A percentile compares a stretch with the other conserved stretches of the same genome.
Evolutionary conservation across 192 early-diverging fungal genomes (phyloP).

Genomic region (Coemansia sp.): DNA sequence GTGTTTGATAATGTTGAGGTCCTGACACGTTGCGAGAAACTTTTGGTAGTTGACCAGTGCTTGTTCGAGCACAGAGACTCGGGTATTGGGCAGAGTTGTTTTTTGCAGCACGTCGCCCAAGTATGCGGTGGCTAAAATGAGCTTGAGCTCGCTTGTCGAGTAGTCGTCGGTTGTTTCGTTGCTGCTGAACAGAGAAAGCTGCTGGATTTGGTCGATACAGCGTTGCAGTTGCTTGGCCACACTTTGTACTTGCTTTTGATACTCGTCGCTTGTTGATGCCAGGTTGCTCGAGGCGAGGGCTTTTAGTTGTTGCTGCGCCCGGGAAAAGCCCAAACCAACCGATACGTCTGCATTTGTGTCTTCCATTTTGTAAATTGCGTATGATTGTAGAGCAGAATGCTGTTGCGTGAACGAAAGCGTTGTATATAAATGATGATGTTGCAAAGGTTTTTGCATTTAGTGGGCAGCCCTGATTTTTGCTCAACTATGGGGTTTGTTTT

Average conservation of each 20-base stretch:
- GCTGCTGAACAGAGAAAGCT: constrained; percentile 74
- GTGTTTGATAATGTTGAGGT: constrained; percentile 19
- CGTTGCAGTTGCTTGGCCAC: constrained; percentile 24
- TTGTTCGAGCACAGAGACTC: constrained; percentile 18
- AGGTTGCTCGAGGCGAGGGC: constrained; percentile 19
- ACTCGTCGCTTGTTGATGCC: constrained; percentile 41
- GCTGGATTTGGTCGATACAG: constrained; percentile 29
- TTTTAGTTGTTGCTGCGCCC: constrained; percentile 40
- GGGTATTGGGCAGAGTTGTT: constrained; percentile 4
- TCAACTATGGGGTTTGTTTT: too few species aligned
- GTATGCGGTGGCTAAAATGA: constrained; percentile 33
- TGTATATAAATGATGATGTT: too few species aligned
- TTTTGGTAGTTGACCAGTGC: constrained; percentile 16
- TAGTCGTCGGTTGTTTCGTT: constrained; percentile 92
- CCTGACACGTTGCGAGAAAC: constrained; percentile 30
- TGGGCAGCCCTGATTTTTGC: too few species aligned
- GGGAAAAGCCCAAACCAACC: constrained; percentile 35
- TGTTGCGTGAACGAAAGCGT: too few species aligned
- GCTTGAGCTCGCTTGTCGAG: constrained; percentile 74
- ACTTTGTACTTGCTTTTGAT: constrained; percentile 22
- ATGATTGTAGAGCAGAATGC: too few species aligned
- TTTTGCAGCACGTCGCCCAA: constrained; percentile 47
- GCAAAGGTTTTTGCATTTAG: too few species aligned
- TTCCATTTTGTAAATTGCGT: background rate
- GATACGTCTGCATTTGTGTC: constrained; percentile 16